Conservation (phyloP, 1,284 basidiomycete species). For the Exobasidium rhododendri region DNA sequence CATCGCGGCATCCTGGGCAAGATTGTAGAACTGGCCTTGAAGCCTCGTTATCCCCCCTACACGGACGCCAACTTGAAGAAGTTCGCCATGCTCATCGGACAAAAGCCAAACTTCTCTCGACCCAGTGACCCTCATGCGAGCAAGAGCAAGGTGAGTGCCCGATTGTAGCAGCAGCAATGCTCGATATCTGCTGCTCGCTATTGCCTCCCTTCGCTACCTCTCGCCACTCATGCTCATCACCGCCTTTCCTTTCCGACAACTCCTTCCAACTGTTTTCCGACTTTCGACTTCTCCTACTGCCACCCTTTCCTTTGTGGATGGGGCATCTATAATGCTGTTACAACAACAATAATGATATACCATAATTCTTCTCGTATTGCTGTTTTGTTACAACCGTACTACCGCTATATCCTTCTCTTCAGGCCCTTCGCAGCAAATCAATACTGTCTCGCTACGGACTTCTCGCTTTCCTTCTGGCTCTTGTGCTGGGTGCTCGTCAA, state of each 20-base stretch:
- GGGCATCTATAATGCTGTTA: too few species aligned
- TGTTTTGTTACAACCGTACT: too few species aligned
- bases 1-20: constrained; percentile 48
- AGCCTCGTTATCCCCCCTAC: constrained; percentile 56
- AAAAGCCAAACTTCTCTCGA: constrained; percentile 29
- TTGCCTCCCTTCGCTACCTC: not conserved
- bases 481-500: constrained; percentile 32
- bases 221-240: not conserved
- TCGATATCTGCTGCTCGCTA: not conserved
- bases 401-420: too few species aligned
- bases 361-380: too few species aligned
- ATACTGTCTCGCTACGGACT: constrained; percentile 19
- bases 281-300: too few species aligned
- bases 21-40: constrained; percentile 53
- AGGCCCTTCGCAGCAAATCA: too few species aligned
- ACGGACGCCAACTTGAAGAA: constrained; percentile 32
- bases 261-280: too few species aligned
- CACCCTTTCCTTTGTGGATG: too few species aligned
- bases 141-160: constrained; percentile 18
- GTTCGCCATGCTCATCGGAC: constrained; percentile 29
- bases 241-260: not conserved
- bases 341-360: too few species aligned
- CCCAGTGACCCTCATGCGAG: constrained; percentile 42
- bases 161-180: constrained; percentile 10
- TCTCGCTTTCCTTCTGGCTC: constrained; percentile 22